These are phyloP conservation scores for Rhododendron ferrugineum DNA, from an alignment of 148 eudicot species.

Conservation along the genomic window DNA sequence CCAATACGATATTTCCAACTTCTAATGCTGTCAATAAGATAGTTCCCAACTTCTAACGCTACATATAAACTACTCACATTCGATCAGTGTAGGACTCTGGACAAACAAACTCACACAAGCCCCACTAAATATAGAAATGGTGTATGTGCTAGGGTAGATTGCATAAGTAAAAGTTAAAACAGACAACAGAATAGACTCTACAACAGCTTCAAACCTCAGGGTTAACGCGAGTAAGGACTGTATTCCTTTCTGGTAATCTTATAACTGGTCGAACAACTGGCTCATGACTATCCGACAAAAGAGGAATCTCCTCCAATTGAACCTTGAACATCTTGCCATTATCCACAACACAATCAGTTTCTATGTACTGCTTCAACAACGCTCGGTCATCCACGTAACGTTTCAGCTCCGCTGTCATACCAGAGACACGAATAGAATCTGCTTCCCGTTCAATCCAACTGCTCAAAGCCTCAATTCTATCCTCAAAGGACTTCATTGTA, in stretches of 20 bases:
- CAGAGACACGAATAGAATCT: conserved; percentile 57
- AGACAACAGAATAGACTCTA: neutral
- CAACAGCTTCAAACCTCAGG: conserved; percentile 63
- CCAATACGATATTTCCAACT: neutral
- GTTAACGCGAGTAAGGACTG: conserved; percentile 88
- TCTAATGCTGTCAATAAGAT: neutral
- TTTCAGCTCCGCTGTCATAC: conserved; percentile 79
- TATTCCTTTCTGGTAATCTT: conserved; percentile 64
- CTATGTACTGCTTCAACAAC: conserved; percentile 69
- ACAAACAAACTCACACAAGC: neutral
- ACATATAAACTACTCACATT: neutral
- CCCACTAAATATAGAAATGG: neutral
- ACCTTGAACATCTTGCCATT: conserved; percentile 51
- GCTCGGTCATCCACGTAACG: conserved; percentile 70
- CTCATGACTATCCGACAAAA: conserved; percentile 39
- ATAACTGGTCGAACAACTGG: conserved; percentile 66
- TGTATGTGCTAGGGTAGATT: neutral
- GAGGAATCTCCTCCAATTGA: conserved; percentile 67
- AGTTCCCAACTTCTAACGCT: neutral
- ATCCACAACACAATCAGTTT: conserved; percentile 57
- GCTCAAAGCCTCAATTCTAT: conserved; percentile 62
- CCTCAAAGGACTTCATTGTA: conserved; percentile 88
- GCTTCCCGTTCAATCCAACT: conserved; percentile 59
- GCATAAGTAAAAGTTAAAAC: neutral
- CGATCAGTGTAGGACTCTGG: neutral